These are phyloP conservation scores for Dictyostelium purpureum DNA, from an alignment of 78 protist genomes.

Conservation along the genomic window DNA sequence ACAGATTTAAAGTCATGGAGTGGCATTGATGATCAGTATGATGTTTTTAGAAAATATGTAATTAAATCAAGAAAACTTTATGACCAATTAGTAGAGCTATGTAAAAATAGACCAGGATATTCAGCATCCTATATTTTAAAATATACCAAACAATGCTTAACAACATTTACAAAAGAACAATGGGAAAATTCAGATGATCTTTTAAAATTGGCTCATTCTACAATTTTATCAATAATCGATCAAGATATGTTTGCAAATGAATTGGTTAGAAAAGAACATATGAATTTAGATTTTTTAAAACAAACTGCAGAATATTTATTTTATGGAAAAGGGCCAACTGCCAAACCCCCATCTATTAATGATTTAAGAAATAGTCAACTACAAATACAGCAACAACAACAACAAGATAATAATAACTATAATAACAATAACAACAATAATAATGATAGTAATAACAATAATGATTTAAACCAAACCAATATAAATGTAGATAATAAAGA, in stretches of 20 bases:
- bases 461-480: no score
- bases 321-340: not conserved
- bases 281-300: slow-evolving; percentile 3
- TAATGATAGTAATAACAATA: no score
- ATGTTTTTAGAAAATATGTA: not conserved
- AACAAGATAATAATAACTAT: no score
- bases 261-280: not conserved
- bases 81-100: not conserved
- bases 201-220: not conserved
- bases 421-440: no score
- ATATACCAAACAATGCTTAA: not conserved
- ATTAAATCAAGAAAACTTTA: not conserved
- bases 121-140: not conserved
- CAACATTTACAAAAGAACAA: not conserved
- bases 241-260: not conserved
- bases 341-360: not conserved
- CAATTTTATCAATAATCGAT: not conserved
- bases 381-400: no score
- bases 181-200: slow-evolving; percentile 12
- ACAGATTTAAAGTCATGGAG: slow-evolving; percentile 13
- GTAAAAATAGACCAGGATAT: slow-evolving; percentile 3
- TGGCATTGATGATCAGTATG: slow-evolving; percentile 11
- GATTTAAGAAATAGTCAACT: no score
- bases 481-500: no score
- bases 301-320: not conserved